Evolutionary conservation across 345 rosid genomes (phyloP), one percentile per base, ranked within the genome.

Genomic region (Gynandropsis gynandra): DNA sequence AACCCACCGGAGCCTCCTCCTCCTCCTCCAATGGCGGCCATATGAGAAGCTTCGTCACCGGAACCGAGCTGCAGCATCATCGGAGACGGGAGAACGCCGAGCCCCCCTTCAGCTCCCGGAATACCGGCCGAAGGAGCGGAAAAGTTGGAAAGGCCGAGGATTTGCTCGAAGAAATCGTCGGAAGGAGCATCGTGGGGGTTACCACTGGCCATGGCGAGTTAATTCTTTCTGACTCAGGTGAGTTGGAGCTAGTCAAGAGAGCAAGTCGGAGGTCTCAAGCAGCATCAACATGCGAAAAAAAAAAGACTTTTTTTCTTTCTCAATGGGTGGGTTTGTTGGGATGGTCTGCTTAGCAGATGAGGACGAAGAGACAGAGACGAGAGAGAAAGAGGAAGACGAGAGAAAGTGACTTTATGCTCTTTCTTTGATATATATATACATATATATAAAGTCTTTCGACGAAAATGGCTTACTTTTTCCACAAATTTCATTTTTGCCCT

Each of bases 41-140:
- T 66, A 56, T 79, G 85, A 24, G 56, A 70, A 42, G 81, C 74
- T 42, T 71, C 88, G 13, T 82, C 93, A 1, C 95, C 82, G 7
- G 95, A 85, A 58, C 81, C 74, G 29, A 88, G 82, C 74, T 88
- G 97, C 54, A 88, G 68, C 86, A 88, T 78, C 99, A 88, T 85
- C 56, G 90, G 79, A 12, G 80, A 67, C 16, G 61, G 53, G 14
- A 74, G 63, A 0, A 72, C 72, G 11, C 73, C 63, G 54, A 79
- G 50, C 32, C 73, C 77, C 1, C 69, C 73, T 47, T 81, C 82
- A 19, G 66, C 60, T 9, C 72, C 80, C 3, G 78, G 57, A 29
- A 86, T 59, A 38, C 86, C 79, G 10, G 76, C 94, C 1, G 86
- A 43, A 17, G 87, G 66, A 19, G 74, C 72, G 10, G 71, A 59